Conservation (phyloP, 2,329 filamentous ascomycete species). For the Arthrobotrys sphaeroides region DNA sequence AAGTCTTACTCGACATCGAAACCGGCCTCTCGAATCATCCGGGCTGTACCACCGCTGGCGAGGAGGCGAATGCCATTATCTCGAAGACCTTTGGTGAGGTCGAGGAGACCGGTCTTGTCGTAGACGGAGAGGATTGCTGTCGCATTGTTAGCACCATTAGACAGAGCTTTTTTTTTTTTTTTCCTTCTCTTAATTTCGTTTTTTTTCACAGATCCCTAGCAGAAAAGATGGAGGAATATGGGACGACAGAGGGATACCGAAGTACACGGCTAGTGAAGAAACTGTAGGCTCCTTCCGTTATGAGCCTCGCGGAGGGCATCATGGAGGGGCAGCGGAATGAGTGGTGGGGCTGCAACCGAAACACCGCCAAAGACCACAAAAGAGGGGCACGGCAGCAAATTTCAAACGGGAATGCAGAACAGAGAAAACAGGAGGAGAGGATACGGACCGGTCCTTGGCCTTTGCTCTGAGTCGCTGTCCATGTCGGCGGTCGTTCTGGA, state of each 20-base stretch:
- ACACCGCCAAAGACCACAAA: background rate
- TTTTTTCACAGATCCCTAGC: background rate
- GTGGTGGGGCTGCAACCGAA: slow-evolving; percentile 30
- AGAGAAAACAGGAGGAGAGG: background rate
- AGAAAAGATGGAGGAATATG: background rate
- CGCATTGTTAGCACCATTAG: slow-evolving; percentile 57
- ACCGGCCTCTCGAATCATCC: slow-evolving; percentile 94
- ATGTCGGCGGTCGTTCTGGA: slow-evolving; percentile 17
- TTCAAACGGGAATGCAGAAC: slow-evolving; percentile 6
- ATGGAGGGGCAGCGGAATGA: slow-evolving; percentile 41
- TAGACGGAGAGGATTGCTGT: slow-evolving; percentile 96
- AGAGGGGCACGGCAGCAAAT: slow-evolving; percentile 45
- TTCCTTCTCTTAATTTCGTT: too few species aligned
- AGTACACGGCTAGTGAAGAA: background rate
- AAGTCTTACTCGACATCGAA: slow-evolving; percentile 86
- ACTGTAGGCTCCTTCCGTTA: slow-evolving; percentile 15
- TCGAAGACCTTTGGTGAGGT: slow-evolving; percentile 88
- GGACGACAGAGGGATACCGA: background rate
- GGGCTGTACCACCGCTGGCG: slow-evolving; percentile 92
- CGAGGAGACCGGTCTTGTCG: slow-evolving; percentile 95
- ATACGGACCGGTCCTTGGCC: slow-evolving; percentile 39
- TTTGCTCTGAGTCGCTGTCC: slow-evolving; percentile 40
- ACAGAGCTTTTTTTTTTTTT: background rate
- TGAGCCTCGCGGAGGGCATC: background rate
- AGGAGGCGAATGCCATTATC: slow-evolving; percentile 91